Percentiles rank a stretch among this genome's conserved stretches.
Evolutionary conservation across 805 yeast genomes (phyloP).

Genomic region (Saccharomycopsis schoenii): DNA sequence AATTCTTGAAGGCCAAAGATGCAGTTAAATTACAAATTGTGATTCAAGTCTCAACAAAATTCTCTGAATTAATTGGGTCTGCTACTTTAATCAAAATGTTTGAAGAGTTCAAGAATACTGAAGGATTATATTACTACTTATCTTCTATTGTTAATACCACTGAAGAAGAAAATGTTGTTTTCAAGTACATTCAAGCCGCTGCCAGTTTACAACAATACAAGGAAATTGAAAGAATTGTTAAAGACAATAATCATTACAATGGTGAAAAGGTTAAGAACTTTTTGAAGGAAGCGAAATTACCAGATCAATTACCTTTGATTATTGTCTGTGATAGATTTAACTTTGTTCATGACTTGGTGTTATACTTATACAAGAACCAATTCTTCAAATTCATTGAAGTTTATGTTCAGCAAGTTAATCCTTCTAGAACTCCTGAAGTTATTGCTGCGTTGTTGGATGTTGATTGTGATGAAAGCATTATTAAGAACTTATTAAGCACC

Average conservation of each 20-base stretch:
- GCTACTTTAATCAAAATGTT: constrained; percentile 76
- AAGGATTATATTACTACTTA: constrained; percentile 90
- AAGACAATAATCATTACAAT: constrained; percentile 88
- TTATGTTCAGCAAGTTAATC: constrained; percentile 95
- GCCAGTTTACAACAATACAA: constrained; percentile 80
- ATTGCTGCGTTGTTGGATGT: constrained; percentile 94
- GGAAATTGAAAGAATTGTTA: constrained; percentile 92
- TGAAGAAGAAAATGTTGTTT: constrained; percentile 89
- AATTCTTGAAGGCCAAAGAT: constrained; percentile 68
- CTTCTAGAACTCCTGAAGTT: constrained; percentile 92
- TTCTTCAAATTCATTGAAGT: constrained; percentile 95
- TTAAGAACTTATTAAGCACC: constrained; percentile 68
- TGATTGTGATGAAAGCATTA: constrained; percentile 88
- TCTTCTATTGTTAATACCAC: constrained; percentile 89
- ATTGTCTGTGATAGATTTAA: constrained; percentile 90
- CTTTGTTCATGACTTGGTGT: constrained; percentile 86
- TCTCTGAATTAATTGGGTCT: constrained; percentile 88
- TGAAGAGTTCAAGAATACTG: constrained; percentile 86
- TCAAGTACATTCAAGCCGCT: constrained; percentile 93
- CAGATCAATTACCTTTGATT: constrained; percentile 92
- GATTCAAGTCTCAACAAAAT: constrained; percentile 94
- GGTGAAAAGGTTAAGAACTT: constrained; percentile 97
- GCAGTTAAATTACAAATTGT: constrained; percentile 87
- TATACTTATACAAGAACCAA: constrained; percentile 90
- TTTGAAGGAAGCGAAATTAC: constrained; percentile 85